Evolutionary conservation across 2,329 filamentous ascomycete genomes (phyloP).

Genomic region (Sarocladium oryzae): DNA sequence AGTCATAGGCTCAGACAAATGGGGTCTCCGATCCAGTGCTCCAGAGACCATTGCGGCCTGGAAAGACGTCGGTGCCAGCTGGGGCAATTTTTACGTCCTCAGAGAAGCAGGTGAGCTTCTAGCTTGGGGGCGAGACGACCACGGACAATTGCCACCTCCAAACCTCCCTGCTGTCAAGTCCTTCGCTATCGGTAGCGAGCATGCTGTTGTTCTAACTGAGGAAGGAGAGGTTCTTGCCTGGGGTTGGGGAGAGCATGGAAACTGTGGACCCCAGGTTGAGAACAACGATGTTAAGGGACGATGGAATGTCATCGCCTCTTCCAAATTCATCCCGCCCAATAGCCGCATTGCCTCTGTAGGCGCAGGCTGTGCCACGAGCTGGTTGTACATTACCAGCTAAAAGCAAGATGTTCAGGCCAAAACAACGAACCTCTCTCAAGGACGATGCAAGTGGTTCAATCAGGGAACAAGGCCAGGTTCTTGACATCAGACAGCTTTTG

Average conservation of each 20-base stretch:
- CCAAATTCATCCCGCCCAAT: conserved; percentile 43
- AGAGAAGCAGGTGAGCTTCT: conserved; percentile 51
- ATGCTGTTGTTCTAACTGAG: conserved; percentile 66
- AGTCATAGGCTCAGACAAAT: conserved; percentile 72
- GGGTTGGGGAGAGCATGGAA: conserved; percentile 98
- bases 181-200: conserved; percentile 85
- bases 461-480: conserved; percentile 36
- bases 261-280: conserved; percentile 68
- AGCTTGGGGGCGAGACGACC: conserved; percentile 80
- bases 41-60: conserved; percentile 50
- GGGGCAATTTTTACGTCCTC: conserved; percentile 75
- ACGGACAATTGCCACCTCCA: conserved; percentile 68
- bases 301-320: conserved; percentile 61
- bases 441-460: conserved; percentile 18
- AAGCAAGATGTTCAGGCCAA: background rate
- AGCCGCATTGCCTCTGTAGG: conserved; percentile 56
- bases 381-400: conserved; percentile 48
- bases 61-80: conserved; percentile 68
- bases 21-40: conserved; percentile 52
- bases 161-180: conserved; percentile 50
- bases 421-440: background rate
- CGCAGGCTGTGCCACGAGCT: conserved; percentile 88
- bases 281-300: conserved; percentile 61
- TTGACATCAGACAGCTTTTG: conserved; percentile 65
- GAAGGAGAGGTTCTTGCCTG: conserved; percentile 68